Conservation (phyloP, 331 rosid species). For the Acacia pycnantha region DNA sequence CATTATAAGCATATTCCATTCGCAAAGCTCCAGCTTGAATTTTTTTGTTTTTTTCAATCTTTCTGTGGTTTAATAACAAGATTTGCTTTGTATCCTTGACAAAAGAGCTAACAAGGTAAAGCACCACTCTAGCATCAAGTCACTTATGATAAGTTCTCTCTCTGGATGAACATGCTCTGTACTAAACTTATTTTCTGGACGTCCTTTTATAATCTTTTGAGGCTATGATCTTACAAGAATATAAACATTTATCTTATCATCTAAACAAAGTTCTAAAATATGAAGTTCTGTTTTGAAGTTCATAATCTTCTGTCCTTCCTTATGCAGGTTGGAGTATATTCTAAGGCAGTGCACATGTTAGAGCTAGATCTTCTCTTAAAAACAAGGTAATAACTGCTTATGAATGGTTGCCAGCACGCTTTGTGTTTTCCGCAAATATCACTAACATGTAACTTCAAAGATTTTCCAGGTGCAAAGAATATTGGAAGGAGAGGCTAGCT, state of each 20-base stretch:
- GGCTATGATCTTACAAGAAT: neutral
- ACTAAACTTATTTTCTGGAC: neutral
- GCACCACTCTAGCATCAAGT: neutral
- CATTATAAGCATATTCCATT: neutral
- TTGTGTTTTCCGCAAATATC: slow-evolving; percentile 6
- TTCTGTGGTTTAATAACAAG: neutral
- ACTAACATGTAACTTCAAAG: slow-evolving; percentile 16
- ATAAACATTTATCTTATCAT: neutral
- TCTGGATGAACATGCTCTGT: neutral
- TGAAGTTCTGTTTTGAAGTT: neutral
- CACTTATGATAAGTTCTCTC: neutral
- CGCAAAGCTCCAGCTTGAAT: neutral
- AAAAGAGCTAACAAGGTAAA: neutral
- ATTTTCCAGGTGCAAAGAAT: slow-evolving; percentile 54
- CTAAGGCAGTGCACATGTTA: slow-evolving; percentile 63
- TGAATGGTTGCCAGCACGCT: slow-evolving; percentile 10
- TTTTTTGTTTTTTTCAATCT: too few relatives aligned
- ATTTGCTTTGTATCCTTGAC: neutral
- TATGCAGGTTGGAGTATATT: slow-evolving; percentile 63
- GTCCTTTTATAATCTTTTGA: neutral
- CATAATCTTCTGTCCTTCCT: neutral
- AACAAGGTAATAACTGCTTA: slow-evolving; percentile 51
- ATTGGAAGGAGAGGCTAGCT: slow-evolving; percentile 69
- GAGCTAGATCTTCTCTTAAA: slow-evolving; percentile 76
- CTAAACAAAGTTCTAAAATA: neutral